Percentiles rank a stretch among this genome's conserved stretches.
Conservation (phyloP, 768 basidiomycete species). For the Trametes gibbosa region DNA sequence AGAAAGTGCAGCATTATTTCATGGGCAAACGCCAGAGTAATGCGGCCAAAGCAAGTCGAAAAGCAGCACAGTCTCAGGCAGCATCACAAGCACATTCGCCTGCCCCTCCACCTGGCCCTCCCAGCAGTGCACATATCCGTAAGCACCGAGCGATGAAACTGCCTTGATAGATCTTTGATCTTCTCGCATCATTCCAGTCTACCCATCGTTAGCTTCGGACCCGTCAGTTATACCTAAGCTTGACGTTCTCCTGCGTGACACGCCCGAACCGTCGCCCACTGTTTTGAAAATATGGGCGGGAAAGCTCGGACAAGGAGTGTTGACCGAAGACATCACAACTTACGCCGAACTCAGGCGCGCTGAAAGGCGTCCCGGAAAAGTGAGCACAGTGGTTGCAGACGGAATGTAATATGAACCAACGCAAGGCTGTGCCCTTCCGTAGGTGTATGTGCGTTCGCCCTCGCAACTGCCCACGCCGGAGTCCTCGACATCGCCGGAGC, state of each 20-base stretch:
- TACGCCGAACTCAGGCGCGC: conserved; percentile 5
- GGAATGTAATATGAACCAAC: too few species aligned
- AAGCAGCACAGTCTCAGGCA: not conserved
- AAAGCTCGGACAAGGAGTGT: conserved; percentile 5
- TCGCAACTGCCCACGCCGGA: conserved; percentile 13
- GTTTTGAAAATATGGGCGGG: conserved; percentile 12
- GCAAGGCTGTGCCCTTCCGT: not conserved
- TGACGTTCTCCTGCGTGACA: conserved; percentile 9
- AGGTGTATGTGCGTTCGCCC: not conserved
- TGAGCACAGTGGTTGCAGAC: not conserved
- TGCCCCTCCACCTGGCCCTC: too few species aligned
- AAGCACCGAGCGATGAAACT: not conserved
- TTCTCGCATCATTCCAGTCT: conserved; percentile 4
- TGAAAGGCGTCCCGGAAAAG: not conserved
- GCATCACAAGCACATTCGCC: too few species aligned
- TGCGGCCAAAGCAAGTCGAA: not conserved
- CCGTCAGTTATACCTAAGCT: not conserved
- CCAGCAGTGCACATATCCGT: conserved; percentile 11
- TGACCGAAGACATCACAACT: conserved; percentile 2
- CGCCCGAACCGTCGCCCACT: not conserved
- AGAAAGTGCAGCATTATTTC: not conserved
- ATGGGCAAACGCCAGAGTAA: conserved; percentile 1
- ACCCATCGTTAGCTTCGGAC: conserved; percentile 7
- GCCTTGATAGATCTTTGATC: too few species aligned
- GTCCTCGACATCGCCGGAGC: conserved; percentile 15